Evolutionary conservation across 345 rosid species (phyloP).

Genomic region (thale cress (Arabidopsis thaliana)): DNA sequence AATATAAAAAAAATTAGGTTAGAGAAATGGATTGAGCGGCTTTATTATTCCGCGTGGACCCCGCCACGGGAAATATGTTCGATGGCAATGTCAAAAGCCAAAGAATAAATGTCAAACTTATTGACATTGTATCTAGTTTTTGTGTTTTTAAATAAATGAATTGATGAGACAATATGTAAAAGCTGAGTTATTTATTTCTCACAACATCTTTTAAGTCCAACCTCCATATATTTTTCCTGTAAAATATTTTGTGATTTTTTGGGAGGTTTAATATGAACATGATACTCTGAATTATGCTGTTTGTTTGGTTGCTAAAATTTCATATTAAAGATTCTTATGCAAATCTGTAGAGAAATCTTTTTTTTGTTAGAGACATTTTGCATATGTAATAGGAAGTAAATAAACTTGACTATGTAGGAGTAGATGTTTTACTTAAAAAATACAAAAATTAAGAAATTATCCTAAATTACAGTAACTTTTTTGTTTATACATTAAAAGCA

Average conservation of each 20-base stretch:
- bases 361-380: not conserved
- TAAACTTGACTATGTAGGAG: too few species aligned
- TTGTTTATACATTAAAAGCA: too few species aligned
- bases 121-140: not conserved
- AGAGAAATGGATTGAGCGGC: slow-evolving; percentile 35
- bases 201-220: not conserved
- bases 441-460: too few species aligned
- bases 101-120: slow-evolving; percentile 45
- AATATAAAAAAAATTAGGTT: not conserved
- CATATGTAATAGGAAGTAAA: too few species aligned
- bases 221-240: not conserved
- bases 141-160: not conserved
- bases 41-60: slow-evolving; percentile 48
- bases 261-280: not conserved
- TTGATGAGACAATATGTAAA: slow-evolving; percentile 1
- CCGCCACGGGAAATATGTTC: slow-evolving; percentile 42
- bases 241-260: not conserved
- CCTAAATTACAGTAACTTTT: too few species aligned
- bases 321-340: not conserved
- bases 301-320: not conserved
- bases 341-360: not conserved
- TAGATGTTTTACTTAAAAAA: too few species aligned
- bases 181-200: slow-evolving; percentile 7
- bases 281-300: not conserved
- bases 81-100: slow-evolving; percentile 45